Evolutionary conservation across 2,329 filamentous ascomycete species (phyloP), one percentile per base, ranked within the genome.

Genomic region (Pyrenochaeta sp.): DNA sequence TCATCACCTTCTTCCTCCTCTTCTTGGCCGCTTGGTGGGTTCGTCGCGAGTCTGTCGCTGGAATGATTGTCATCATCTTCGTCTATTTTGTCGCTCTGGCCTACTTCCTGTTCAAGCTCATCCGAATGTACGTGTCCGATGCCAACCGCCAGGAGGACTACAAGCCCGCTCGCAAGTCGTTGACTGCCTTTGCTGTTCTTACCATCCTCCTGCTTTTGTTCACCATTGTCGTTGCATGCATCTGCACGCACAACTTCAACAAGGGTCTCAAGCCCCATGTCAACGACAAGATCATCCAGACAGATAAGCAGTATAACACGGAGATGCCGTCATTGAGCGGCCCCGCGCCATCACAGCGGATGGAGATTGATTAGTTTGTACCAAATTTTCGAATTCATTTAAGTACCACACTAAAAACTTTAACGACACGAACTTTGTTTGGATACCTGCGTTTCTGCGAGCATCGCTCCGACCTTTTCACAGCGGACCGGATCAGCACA

Each of bases 71-170:
- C 55, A 85, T 90, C 65, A 93, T 97, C 61, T 63, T 92, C 38
- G 81, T 96, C 44, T 96, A 96, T 74, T 86, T 96, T 55, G 90
- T 88, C 51, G 93, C 86, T 26, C 82, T 97, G 55, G 90, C 86
- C 44, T 99, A 97, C 77, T 99, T 99, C 78, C 82, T 96, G 68
- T 99, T 96, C 83, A 99, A 99, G 80, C 84, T 99, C 41, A 88
- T 94, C 47, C 89, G 94, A 68, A 99, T 99, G 84, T 99, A 96
- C 73, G 84, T 82, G 8, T 70, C 69, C 29, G 82, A 84, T 58
- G 69, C 68, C 37, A 41, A 68, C 1, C 72, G 73, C 24, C 61
- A 68, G 30, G 43, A 61, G 2, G 79, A 84, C 54, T 99, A 97
- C 75, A 69, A 79, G 37, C 87, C 93, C 4, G 93, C 94, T 24